Evolutionary conservation across 129 eudicot species (phyloP).

Genomic region (Dittrichia graveolens): DNA sequence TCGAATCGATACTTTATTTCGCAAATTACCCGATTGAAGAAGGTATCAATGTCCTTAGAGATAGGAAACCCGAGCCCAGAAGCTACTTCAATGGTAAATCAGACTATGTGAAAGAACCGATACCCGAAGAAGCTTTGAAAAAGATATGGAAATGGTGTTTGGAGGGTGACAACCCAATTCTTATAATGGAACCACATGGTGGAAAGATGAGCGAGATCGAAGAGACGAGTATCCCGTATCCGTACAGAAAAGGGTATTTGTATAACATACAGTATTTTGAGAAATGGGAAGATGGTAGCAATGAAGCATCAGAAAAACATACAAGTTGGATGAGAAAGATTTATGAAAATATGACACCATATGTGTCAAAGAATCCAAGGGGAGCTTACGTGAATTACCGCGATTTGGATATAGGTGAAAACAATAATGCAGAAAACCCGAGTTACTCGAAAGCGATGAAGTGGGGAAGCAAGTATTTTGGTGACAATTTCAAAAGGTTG

Average conservation of each 20-base stretch:
- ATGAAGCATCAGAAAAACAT: neutral
- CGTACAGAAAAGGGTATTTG: constrained; percentile 5
- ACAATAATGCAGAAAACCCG: neutral
- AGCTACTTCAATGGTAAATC: constrained; percentile 4
- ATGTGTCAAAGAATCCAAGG: constrained; percentile 20
- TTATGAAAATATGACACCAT: constrained; percentile 23
- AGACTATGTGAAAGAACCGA: constrained; percentile 8
- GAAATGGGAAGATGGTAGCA: constrained; percentile 16
- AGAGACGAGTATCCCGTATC: neutral
- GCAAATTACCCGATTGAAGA: neutral
- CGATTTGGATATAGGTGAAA: constrained; percentile 25
- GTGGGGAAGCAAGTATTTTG: constrained; percentile 24
- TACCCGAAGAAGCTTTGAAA: neutral
- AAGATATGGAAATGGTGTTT: neutral
- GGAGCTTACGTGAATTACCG: constrained; percentile 25
- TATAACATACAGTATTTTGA: constrained; percentile 23
- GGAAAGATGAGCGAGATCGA: constrained; percentile 8
- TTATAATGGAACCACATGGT: constrained; percentile 9
- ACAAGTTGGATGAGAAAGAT: constrained; percentile 26
- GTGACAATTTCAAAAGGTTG: constrained; percentile 12
- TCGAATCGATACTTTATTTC: neutral
- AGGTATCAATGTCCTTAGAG: neutral
- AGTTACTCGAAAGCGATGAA: constrained; percentile 11
- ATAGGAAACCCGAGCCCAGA: neutral
- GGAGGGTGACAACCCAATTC: neutral